Evolutionary conservation across 73 alveolate genomes (phyloP), one percentile per base, ranked within the genome.

Genomic region (Paramecium bursaria): DNA sequence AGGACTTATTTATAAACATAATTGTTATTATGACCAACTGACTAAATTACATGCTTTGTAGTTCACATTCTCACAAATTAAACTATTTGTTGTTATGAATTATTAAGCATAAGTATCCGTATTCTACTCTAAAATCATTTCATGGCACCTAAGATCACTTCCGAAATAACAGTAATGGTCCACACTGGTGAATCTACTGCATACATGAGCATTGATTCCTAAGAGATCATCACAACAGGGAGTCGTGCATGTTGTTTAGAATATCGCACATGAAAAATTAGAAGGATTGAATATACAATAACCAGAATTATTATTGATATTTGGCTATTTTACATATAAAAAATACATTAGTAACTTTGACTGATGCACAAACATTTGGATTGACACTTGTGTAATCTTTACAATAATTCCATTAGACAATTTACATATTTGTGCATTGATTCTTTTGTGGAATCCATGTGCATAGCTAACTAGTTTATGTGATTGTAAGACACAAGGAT

Each of bases 191-290:
- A 27, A 57, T 4, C 49, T 3, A 2, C 76, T 50, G 15, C 76
- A 57, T 30, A 57, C 76, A 57, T 57, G 76, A 3, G 76, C 26
- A 57, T 57, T 57, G n/a, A 57, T 57, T 2, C 76, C 76, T 30
- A 57, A 7, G 33, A 57, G 33, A 14, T 57, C 76, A 57, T 30
- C 14, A 26, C 76, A 57, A 30, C 76, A 57, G 33, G 76, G 52
- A 27, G 76, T 57, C 27, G 76, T n/a, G 33, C 76, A 57, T n/a
- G 33, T 57, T 1, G 31, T 50, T 30, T 57, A 30, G 17, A 57
- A 57, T 0, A 57, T 50, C 27, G 26, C 33, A 30, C 76, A 57
- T n/a, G n/a, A n/a, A n/a, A n/a, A n/a, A 29, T 57, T 57, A 10
- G 51, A 48, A 2, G 51, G 51, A 30, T 57, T 50, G 33, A 30